Evolutionary conservation across 1,284 basidiomycete species (phyloP).

Genomic region (Cerrena zonata): DNA sequence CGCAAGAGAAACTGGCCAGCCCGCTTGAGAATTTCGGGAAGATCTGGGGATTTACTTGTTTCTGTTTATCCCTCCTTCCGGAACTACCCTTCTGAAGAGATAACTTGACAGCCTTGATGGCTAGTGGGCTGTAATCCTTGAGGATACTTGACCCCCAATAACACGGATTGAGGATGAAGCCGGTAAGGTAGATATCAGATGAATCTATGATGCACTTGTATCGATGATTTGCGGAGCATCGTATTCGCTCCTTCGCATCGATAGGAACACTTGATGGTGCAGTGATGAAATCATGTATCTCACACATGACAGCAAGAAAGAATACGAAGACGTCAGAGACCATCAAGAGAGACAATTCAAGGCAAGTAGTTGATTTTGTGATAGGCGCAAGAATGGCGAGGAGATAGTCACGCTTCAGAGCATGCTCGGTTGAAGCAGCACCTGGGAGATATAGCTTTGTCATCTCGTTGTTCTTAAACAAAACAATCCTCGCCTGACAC

Average conservation of each 20-base stretch:
- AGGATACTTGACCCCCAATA: slow-evolving; percentile 5
- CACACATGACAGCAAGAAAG: slow-evolving; percentile 4
- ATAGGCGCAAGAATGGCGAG: slow-evolving; percentile 1
- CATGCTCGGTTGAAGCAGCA: background rate
- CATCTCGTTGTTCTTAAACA: background rate
- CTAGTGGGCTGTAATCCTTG: background rate
- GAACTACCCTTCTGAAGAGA: background rate
- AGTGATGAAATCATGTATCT: slow-evolving; percentile 5
- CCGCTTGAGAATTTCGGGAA: background rate
- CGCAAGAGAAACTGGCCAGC: slow-evolving; percentile 1
- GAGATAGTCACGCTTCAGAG: background rate
- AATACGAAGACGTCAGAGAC: slow-evolving; percentile 9
- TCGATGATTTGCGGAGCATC: background rate
- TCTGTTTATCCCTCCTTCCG: background rate
- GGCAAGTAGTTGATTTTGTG: slow-evolving; percentile 1
- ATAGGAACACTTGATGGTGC: background rate
- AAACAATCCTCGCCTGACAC: background rate
- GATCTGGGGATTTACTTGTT: background rate
- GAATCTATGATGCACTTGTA: background rate
- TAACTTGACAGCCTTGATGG: background rate
- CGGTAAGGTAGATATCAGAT: slow-evolving; percentile 4
- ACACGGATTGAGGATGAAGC: slow-evolving; percentile 5
- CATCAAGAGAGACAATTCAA: slow-evolving; percentile 5
- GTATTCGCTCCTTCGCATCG: slow-evolving; percentile 3
- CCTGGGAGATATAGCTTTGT: background rate